A percentile compares a stretch with the other conserved stretches of the same genome.
Evolutionary conservation across 2,329 filamentous ascomycete genomes (phyloP).

Genomic region (Exophiala aquamarina): DNA sequence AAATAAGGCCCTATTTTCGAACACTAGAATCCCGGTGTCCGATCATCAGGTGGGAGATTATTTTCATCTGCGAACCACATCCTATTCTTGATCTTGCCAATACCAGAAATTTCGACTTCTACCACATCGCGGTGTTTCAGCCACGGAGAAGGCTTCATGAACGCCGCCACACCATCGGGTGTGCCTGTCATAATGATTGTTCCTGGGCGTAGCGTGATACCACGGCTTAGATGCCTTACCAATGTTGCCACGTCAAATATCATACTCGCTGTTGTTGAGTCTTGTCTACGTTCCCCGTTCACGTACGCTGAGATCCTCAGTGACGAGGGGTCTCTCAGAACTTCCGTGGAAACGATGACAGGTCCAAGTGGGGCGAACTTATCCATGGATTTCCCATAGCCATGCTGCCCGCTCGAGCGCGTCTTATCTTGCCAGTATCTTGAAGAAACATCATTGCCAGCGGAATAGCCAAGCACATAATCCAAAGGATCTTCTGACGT

Average conservation of each 20-base stretch:
- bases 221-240: slow-evolving; percentile 36
- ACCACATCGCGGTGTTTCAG: slow-evolving; percentile 42
- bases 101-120: slow-evolving; percentile 46
- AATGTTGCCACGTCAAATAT: slow-evolving; percentile 38
- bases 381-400: slow-evolving; percentile 59
- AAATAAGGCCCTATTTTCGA: too few species aligned
- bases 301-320: slow-evolving; percentile 33
- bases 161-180: slow-evolving; percentile 42
- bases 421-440: slow-evolving; percentile 53
- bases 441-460: slow-evolving; percentile 56
- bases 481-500: slow-evolving; percentile 42
- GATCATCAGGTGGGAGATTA: background rate
- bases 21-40: too few species aligned
- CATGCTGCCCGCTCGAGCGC: slow-evolving; percentile 56
- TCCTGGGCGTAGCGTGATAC: slow-evolving; percentile 37
- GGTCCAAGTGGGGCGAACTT: slow-evolving; percentile 57
- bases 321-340: slow-evolving; percentile 32
- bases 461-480: slow-evolving; percentile 55
- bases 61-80: slow-evolving; percentile 10
- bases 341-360: slow-evolving; percentile 40
- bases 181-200: slow-evolving; percentile 44
- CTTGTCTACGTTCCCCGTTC: slow-evolving; percentile 39
- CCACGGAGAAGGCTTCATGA: slow-evolving; percentile 39
- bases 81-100: slow-evolving; percentile 48
- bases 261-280: slow-evolving; percentile 37